Evolutionary conservation across 257 asterid genomes (phyloP), one percentile per base, ranked within the genome.

Genomic region (Solanum peruvianum): DNA sequence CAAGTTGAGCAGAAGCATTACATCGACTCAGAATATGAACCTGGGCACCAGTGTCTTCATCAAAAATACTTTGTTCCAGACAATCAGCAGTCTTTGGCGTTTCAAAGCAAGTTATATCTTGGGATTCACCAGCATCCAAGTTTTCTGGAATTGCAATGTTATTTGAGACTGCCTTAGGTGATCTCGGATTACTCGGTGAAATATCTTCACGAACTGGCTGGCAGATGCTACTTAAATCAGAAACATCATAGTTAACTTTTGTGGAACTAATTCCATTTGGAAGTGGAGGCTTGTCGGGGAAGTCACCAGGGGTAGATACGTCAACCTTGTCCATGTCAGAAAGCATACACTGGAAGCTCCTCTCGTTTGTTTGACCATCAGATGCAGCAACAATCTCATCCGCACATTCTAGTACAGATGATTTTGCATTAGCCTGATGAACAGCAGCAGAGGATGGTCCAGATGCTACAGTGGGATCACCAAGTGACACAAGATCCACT

Each of bases 21-120:
- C 95, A 96, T 82, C 94, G 94, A 90, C 91, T 92, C 84, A 94
- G 92, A 88, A 91, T 44, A 14, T 78, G 87, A 82, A 85, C 89
- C 83, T 86, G 94, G 76, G 87, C 83, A 66, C 86, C 75, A 29
- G 77, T 83, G 37, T 88, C 91, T 72, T 91, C 94, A 85, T 71
- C 86, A 42, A 77, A 73, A 85, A 88, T 89, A 92, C 90, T 25
- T 67, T 76, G 89, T 90, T 93, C 90, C 52, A 85, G 81, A 85
- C 71, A 82, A 87, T 87, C 86, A 86, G 29, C 88, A 76, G 83
- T 66, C 41, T 89, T 93, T 41, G 89, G 87, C 86, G 82, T 87
- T 75, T 88, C 89, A 29, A 73, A 82, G 81, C 85, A 89, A 86
- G 91, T 82, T 71, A 60, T 89, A 89, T 49, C 93, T 76, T 86